Conservation (phyloP, 805 yeast species). For the Saccharomycopsis fodiens region DNA sequence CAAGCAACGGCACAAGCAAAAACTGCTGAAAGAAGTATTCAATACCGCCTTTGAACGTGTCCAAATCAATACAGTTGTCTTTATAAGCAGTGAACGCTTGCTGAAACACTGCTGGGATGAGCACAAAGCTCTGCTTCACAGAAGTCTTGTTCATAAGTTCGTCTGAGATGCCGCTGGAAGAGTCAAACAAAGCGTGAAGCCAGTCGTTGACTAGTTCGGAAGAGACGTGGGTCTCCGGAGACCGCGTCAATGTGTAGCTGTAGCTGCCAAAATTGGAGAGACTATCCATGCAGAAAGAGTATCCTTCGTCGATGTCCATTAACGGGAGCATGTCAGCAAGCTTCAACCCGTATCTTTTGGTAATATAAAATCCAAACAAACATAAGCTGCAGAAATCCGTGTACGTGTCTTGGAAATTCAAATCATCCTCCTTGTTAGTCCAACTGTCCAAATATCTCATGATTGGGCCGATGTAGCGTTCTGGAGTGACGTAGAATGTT, state of each 20-base stretch:
- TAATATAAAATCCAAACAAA: constrained; percentile 36
- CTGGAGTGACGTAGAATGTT: constrained; percentile 39
- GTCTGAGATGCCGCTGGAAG: constrained; percentile 75
- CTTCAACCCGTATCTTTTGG: constrained; percentile 32
- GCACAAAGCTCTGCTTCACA: constrained; percentile 55
- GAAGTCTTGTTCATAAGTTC: constrained; percentile 62
- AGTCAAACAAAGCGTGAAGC: constrained; percentile 75
- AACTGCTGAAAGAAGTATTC: constrained; percentile 84
- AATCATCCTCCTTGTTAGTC: constrained; percentile 40
- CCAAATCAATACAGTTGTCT: constrained; percentile 46
- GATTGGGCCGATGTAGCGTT: constrained; percentile 34
- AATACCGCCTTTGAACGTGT: constrained; percentile 64
- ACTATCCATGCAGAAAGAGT: constrained; percentile 13
- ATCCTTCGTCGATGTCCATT: not conserved
- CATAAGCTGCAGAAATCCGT: constrained; percentile 60
- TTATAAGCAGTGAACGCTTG: constrained; percentile 61
- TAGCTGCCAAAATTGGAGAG: constrained; percentile 15
- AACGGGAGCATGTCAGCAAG: constrained; percentile 24
- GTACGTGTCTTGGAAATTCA: constrained; percentile 57
- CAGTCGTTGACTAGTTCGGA: constrained; percentile 49
- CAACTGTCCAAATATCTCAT: constrained; percentile 45
- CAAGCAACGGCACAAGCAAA: constrained; percentile 47
- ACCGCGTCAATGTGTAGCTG: not conserved
- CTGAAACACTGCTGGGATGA: constrained; percentile 68
- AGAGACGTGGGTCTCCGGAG: not conserved